Evolutionary conservation across 1,284 basidiomycete genomes (phyloP), one percentile per base, ranked within the genome.

Genomic region (Melampsora americana): DNA sequence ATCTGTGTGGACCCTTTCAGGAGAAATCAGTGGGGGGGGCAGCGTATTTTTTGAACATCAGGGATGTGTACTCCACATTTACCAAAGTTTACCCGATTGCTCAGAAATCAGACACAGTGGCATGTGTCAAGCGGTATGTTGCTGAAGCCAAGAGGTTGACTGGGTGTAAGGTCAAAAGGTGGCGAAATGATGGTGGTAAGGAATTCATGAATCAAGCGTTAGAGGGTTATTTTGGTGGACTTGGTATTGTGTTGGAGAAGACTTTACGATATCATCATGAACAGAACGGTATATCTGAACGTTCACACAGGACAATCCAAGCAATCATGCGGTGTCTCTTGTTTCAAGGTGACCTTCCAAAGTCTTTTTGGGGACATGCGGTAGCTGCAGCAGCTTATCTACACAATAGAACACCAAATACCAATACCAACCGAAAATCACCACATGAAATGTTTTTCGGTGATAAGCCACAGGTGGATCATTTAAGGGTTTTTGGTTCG

Each of bases 361-460:
- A 69, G 30, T n/a, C n/a, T 35, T 35, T 35, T 35, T 35, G 35
- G 35, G 67, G 48, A 18, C n/a, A 32, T 26, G 18, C 48, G 18
- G 53, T 28, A 35, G 50, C 50, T 5, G n/a, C n/a, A n/a, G n/a
- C n/a, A n/a, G n/a, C n/a, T n/a, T n/a, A 53, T 23, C 16, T 74
- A 0, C 61, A 64, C 4, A 73, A 73, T 28, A 28, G 28, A 30
- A 23, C 62, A 5, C 72, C 65, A 56, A 74, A 74, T 16, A 30
- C 53, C 18, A 18, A 28, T 5, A 67, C 62, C 6, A 35, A 64
- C 5, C 26, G 59, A 7, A 7, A 26, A 6, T 60, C 56, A 26
- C 64, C 72, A 14, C 26, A 28, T 30, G 72, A 74, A 28, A 18
- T 42, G 1, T 26, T 67, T 2, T 32, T 74, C 11, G 11, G 20